phyloP scores from a whole-genome alignment of 306 rosid species.

The Sphenostylis stenocarpa region DNA sequence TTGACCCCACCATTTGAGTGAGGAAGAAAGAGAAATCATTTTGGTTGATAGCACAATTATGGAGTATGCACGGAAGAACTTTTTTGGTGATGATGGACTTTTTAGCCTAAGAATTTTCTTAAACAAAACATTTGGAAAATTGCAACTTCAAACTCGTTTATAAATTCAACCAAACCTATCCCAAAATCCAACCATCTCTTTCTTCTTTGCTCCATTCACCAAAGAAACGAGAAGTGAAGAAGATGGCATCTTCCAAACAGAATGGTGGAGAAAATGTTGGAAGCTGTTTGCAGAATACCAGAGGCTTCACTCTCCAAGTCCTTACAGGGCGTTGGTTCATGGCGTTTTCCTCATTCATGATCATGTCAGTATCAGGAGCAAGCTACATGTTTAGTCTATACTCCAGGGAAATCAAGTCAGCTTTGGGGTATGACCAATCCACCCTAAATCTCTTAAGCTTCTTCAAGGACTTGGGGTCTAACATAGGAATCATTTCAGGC shows the following conservation, averaged over 20 bases:
- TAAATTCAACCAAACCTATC: neutral
- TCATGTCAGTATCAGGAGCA: slow-evolving; percentile 50
- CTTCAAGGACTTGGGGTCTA: slow-evolving; percentile 45
- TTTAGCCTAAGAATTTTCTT: neutral
- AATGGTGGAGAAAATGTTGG: neutral
- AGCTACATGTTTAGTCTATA: slow-evolving; percentile 48
- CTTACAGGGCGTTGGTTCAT: slow-evolving; percentile 48
- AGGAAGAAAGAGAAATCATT: neutral
- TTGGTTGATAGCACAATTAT: neutral
- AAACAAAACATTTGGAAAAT: neutral
- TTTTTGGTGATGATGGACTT: neutral
- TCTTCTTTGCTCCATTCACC: neutral
- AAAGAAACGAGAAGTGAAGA: neutral
- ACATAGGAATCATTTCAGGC: slow-evolving; percentile 42
- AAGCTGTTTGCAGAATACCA: neutral
- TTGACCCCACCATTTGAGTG: neutral
- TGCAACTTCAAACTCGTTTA: neutral
- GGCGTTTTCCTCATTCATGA: slow-evolving; percentile 43
- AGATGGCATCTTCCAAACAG: slow-evolving; percentile 7
- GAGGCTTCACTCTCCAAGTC: slow-evolving; percentile 30
- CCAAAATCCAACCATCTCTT: neutral
- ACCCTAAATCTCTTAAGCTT: slow-evolving; percentile 44
- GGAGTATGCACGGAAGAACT: too few relatives aligned
- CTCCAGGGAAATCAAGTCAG: slow-evolving; percentile 43
- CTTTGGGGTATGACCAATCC: slow-evolving; percentile 43